These are phyloP conservation scores for Dipteronia dyeriana DNA, from an alignment of 345 rosid genomes.

Conservation along the genomic window DNA sequence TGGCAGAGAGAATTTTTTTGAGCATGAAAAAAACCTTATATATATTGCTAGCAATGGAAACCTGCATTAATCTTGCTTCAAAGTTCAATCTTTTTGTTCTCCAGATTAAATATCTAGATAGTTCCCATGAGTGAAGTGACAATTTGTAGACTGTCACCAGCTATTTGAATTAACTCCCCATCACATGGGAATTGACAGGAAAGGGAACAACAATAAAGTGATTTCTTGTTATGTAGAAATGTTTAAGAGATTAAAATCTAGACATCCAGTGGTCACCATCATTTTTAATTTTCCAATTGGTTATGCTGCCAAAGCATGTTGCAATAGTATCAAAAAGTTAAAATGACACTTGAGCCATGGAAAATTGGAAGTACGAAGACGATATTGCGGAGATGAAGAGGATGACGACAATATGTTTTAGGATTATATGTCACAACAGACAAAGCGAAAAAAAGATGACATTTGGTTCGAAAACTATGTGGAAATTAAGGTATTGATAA, in stretches of 20 bases:
- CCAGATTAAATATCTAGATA: not conserved
- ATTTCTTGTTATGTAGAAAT: not conserved
- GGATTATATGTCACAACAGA: not conserved
- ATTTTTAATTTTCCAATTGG: not conserved
- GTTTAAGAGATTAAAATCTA: not conserved
- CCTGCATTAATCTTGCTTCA: not conserved
- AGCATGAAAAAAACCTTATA: not conserved
- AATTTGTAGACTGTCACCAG: not conserved
- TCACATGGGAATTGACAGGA: not conserved
- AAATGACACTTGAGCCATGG: not conserved
- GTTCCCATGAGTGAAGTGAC: not conserved
- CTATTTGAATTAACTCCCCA: not conserved
- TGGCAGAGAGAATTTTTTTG: not conserved
- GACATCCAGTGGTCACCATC: not conserved
- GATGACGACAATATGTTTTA: not conserved
- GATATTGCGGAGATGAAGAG: not conserved
- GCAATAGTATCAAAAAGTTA: not conserved
- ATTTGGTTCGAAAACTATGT: not conserved
- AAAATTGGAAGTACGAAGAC: not conserved
- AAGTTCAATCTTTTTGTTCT: not conserved
- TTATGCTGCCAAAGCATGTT: not conserved
- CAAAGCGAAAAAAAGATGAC: not conserved
- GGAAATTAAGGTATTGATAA: not conserved
- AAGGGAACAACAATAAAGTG: not conserved
- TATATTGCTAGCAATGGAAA: not conserved